Evolutionary conservation across 129 eudicot genomes (phyloP).

Genomic region (Tagetes erecta): DNA sequence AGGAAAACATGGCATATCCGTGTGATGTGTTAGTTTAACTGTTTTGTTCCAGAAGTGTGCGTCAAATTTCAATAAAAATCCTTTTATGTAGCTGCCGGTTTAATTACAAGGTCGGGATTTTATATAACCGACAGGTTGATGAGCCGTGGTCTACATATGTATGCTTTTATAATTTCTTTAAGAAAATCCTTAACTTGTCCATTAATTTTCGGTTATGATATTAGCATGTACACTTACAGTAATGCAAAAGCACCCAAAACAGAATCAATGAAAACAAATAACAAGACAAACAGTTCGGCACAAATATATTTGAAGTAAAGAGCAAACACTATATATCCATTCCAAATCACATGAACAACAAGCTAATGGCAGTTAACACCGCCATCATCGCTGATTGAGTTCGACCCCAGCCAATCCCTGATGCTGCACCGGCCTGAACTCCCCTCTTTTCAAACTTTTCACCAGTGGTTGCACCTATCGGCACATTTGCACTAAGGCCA

Average conservation of each 20-base stretch:
- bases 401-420: conserved; percentile 3
- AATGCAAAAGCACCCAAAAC: background rate
- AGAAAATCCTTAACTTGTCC: no score
- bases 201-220: background rate
- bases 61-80: no score
- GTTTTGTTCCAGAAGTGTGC: no score
- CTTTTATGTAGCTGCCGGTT: no score
- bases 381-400: background rate
- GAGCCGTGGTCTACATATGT: no score
- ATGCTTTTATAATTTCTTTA: no score
- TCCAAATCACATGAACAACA: conserved; percentile 15
- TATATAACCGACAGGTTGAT: no score
- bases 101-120: no score
- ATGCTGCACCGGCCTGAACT: conserved; percentile 23
- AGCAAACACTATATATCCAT: background rate
- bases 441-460: conserved; percentile 26
- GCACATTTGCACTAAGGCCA: conserved; percentile 28
- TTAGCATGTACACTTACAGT: background rate
- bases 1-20: no score
- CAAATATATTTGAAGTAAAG: background rate
- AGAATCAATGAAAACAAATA: background rate
- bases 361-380: conserved; percentile 4
- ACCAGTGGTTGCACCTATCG: conserved; percentile 27
- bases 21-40: no score
- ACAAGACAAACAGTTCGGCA: background rate